Conservation (phyloP, 768 basidiomycete species). For the Termitomyces titanicus region DNA sequence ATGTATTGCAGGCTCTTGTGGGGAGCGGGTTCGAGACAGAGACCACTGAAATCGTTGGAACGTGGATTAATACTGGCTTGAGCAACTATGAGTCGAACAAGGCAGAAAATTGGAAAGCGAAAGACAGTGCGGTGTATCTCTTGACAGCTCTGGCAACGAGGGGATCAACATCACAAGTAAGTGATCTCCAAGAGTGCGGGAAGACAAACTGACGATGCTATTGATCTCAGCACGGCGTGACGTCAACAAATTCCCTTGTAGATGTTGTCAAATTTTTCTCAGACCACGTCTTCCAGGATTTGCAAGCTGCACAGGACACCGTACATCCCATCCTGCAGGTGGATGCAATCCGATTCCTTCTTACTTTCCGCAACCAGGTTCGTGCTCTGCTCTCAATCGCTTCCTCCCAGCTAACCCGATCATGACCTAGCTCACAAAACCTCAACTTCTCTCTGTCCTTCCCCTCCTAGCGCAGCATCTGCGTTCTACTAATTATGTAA, state of each 20-base stretch:
- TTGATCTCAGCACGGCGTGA: slow-evolving; percentile 77
- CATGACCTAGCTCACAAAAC: slow-evolving; percentile 72
- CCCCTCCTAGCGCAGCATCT: slow-evolving; percentile 85
- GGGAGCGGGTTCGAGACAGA: slow-evolving; percentile 75
- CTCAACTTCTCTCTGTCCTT: slow-evolving; percentile 87
- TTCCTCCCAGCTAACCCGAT: neutral
- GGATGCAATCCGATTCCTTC: slow-evolving; percentile 91
- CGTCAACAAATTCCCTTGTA: slow-evolving; percentile 86
- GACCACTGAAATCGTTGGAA: slow-evolving; percentile 82
- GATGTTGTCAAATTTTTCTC: slow-evolving; percentile 97
- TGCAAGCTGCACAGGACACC: slow-evolving; percentile 61
- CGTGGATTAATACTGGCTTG: slow-evolving; percentile 80
- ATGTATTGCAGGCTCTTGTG: slow-evolving; percentile 91
- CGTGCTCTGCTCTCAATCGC: slow-evolving; percentile 11
- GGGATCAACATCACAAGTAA: slow-evolving; percentile 80
- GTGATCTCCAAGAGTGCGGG: slow-evolving; percentile 14
- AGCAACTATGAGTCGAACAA: slow-evolving; percentile 62
- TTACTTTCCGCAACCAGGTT: slow-evolving; percentile 96
- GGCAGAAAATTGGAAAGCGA: slow-evolving; percentile 76
- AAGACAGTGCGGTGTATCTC: slow-evolving; percentile 91
- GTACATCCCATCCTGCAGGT: slow-evolving; percentile 92
- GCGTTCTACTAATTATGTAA: slow-evolving; percentile 81
- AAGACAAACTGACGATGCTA: slow-evolving; percentile 1
- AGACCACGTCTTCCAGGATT: slow-evolving; percentile 83
- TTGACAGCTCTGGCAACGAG: slow-evolving; percentile 91